A percentile compares a stretch with the other conserved stretches of the same genome.
These are phyloP conservation scores for Hymenoscyphus occultus DNA, from an alignment of 2,329 filamentous ascomycete genomes.

Conservation along the genomic window DNA sequence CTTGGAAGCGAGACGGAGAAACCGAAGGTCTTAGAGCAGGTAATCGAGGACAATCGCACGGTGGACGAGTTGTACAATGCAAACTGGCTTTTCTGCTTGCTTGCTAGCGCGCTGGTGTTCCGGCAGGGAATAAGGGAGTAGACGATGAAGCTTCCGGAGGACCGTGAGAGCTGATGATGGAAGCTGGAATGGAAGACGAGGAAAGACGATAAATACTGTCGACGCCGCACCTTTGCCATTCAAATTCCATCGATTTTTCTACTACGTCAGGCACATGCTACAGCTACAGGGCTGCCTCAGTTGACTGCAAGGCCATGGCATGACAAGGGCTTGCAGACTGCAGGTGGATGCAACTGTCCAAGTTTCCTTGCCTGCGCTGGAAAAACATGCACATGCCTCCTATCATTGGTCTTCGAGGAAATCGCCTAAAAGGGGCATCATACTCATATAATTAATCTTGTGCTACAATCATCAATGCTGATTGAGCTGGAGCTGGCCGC, in stretches of 20 bases:
- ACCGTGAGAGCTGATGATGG: background rate
- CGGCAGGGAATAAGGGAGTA: background rate
- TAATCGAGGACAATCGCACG: background rate
- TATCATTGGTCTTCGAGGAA: background rate
- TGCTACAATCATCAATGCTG: background rate
- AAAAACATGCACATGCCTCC: background rate
- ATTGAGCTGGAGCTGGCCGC: background rate
- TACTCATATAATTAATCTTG: background rate
- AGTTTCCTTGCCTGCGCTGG: background rate
- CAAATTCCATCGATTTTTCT: background rate
- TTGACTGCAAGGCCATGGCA: background rate
- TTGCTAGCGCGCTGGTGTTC: background rate
- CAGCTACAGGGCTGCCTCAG: background rate
- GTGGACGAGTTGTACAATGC: background rate
- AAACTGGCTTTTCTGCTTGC: background rate
- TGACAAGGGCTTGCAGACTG: background rate
- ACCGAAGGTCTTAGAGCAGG: no score
- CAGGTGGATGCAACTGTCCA: background rate
- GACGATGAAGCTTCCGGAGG: background rate
- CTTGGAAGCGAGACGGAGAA: no score
- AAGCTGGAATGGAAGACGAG: background rate
- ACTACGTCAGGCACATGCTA: constrained; percentile 4
- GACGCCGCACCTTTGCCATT: background rate
- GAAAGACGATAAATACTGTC: background rate
- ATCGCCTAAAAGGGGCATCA: background rate